A percentile compares a stretch with the other conserved stretches of the same genome.
These are phyloP conservation scores for Aspergillus sp. DNA, from an alignment of 2,329 filamentous ascomycete species.

Conservation along the genomic window DNA sequence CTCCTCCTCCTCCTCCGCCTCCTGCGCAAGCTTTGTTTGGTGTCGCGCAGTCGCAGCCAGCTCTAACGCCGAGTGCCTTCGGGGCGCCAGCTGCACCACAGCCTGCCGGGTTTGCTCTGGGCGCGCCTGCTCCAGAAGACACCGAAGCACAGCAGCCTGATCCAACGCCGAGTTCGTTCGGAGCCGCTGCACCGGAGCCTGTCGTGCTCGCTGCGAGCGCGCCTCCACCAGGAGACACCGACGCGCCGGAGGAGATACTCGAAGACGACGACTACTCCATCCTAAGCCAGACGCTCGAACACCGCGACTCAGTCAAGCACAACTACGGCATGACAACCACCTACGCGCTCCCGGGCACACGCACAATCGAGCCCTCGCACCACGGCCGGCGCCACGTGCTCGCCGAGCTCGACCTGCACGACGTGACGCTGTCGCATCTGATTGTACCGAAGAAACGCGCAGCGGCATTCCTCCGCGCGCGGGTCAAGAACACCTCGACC, in stretches of 20 bases:
- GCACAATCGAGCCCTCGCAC: constrained; percentile 35
- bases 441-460: constrained; percentile 39
- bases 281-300: constrained; percentile 8
- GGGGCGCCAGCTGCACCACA: not conserved
- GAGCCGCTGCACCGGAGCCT: not conserved
- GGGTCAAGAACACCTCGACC: constrained; percentile 35
- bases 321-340: constrained; percentile 41
- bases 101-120: too few relatives aligned
- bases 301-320: constrained; percentile 37
- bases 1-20: too few relatives aligned
- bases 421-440: constrained; percentile 35
- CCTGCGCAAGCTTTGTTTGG: not conserved
- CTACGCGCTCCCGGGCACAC: constrained; percentile 39
- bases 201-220: not conserved
- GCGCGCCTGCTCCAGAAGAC: too few relatives aligned
- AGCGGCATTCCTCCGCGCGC: constrained; percentile 41
- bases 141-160: too few relatives aligned
- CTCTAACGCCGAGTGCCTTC: not conserved
- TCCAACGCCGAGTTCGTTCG: not conserved
- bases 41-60: not conserved
- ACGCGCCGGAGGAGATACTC: too few relatives aligned
- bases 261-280: not conserved
- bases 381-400: constrained; percentile 37
- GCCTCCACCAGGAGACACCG: not conserved
- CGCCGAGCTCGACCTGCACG: constrained; percentile 33